A percentile compares a stretch with the other conserved stretches of the same genome.
These are phyloP conservation scores for Fusarium miscanthi DNA, from an alignment of 2,329 filamentous ascomycete genomes.

Conservation along the genomic window DNA sequence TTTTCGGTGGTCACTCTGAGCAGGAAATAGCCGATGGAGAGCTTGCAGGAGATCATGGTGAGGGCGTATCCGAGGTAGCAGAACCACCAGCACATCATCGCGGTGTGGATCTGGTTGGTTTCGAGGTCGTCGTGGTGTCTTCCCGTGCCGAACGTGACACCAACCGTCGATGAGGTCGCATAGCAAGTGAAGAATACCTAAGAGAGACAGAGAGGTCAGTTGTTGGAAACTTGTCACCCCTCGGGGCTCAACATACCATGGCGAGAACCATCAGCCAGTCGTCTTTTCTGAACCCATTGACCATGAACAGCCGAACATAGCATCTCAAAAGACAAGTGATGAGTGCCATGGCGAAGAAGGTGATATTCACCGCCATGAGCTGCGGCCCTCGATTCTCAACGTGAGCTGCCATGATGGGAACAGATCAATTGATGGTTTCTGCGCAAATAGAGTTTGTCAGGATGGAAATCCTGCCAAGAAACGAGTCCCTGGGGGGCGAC, in stretches of 20 bases:
- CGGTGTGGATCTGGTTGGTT: constrained; percentile 35
- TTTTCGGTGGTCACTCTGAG: constrained; percentile 46
- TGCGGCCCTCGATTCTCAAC: constrained; percentile 47
- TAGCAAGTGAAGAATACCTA: constrained; percentile 39
- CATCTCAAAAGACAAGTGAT: constrained; percentile 46
- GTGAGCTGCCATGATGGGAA: constrained; percentile 20
- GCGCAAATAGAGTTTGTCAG: constrained; percentile 8
- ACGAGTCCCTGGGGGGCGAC: not conserved
- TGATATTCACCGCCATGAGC: constrained; percentile 49
- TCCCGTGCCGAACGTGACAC: constrained; percentile 52
- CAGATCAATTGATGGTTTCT: not conserved
- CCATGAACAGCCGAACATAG: constrained; percentile 49
- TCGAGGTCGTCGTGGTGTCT: constrained; percentile 48
- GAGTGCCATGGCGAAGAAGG: constrained; percentile 42
- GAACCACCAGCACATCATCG: constrained; percentile 49
- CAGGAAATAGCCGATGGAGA: constrained; percentile 51
- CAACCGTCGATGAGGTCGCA: constrained; percentile 32
- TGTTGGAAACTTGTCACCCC: not conserved
- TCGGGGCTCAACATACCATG: constrained; percentile 34
- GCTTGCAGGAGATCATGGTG: constrained; percentile 46
- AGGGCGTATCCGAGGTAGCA: constrained; percentile 46
- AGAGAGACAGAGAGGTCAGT: constrained; percentile 41
- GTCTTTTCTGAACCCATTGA: constrained; percentile 51
- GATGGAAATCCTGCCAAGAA: constrained; percentile 5
- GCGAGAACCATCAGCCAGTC: constrained; percentile 53